Evolutionary conservation across 768 basidiomycete species (phyloP).

Genomic region (Pleurotus salmoneostramineus): DNA sequence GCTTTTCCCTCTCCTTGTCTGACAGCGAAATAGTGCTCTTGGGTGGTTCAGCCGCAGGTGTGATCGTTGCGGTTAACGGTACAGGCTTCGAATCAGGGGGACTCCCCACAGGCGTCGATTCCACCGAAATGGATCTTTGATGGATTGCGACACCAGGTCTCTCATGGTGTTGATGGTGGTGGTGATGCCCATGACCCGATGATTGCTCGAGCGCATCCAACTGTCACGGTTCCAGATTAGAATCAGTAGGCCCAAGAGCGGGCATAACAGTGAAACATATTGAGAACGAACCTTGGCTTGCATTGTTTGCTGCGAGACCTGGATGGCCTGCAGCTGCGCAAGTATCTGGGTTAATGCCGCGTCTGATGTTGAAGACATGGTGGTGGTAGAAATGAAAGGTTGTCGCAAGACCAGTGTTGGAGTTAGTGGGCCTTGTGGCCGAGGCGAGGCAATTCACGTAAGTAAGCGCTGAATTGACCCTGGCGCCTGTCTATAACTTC

Average conservation of each 20-base stretch:
- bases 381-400: background rate
- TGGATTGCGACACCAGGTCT: background rate
- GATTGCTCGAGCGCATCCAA: constrained; percentile 1
- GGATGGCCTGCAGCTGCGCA: constrained; percentile 63
- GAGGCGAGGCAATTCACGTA: background rate
- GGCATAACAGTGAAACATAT: constrained; percentile 1
- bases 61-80: constrained; percentile 10
- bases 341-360: constrained; percentile 71
- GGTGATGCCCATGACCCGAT: background rate
- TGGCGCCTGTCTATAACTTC: too few relatives aligned
- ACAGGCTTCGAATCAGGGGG: background rate
- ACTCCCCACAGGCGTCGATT: background rate
- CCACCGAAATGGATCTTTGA: constrained; percentile 4
- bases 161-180: background rate
- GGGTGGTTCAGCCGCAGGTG: constrained; percentile 10
- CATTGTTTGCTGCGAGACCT: constrained; percentile 71
- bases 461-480: too few relatives aligned
- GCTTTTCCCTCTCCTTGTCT: constrained; percentile 69
- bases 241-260: constrained; percentile 2
- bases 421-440: background rate
- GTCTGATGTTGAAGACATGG: constrained; percentile 41
- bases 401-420: background rate
- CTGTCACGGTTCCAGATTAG: background rate
- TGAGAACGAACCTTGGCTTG: constrained; percentile 62
- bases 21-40: constrained; percentile 14